Evolutionary conservation across 495 filamentous ascomycete genomes (phyloP).

Genomic region (Penicillium parvum): DNA sequence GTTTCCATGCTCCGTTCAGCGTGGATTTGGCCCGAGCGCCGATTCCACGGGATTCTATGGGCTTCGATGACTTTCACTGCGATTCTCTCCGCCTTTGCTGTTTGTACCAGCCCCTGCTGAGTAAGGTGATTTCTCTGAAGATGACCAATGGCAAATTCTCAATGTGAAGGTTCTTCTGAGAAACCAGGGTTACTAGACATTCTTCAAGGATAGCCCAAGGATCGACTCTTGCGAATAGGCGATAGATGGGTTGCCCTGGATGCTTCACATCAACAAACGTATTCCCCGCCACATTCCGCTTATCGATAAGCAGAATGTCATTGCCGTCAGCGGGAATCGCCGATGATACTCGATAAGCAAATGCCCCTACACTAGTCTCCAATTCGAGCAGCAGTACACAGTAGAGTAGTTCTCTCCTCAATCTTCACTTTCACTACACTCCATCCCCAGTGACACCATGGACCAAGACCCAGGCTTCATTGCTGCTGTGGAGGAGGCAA

Average conservation of each 20-base stretch:
- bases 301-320: background rate
- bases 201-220: too few relatives aligned
- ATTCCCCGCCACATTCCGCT: slow-evolving; percentile 8
- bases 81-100: slow-evolving; percentile 23
- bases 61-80: slow-evolving; percentile 32
- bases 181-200: too few relatives aligned
- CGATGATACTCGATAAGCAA: slow-evolving; percentile 9
- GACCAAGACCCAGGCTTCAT: slow-evolving; percentile 47
- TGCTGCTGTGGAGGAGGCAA: slow-evolving; percentile 74
- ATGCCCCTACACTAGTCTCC: too few relatives aligned
- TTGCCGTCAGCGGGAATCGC: slow-evolving; percentile 13
- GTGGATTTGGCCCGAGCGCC: slow-evolving; percentile 31
- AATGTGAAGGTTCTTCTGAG: too few relatives aligned
- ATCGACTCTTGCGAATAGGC: too few relatives aligned
- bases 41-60: slow-evolving; percentile 28
- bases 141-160: too few relatives aligned
- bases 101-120: too few relatives aligned
- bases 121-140: too few relatives aligned
- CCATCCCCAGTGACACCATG: slow-evolving; percentile 24
- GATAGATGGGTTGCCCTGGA: slow-evolving; percentile 1
- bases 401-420: background rate
- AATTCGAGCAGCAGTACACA: background rate
- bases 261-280: slow-evolving; percentile 26
- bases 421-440: background rate
- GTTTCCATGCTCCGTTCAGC: slow-evolving; percentile 13